phyloP scores from a whole-genome alignment of 106 monocot species.

The Dioscorea alata region DNA sequence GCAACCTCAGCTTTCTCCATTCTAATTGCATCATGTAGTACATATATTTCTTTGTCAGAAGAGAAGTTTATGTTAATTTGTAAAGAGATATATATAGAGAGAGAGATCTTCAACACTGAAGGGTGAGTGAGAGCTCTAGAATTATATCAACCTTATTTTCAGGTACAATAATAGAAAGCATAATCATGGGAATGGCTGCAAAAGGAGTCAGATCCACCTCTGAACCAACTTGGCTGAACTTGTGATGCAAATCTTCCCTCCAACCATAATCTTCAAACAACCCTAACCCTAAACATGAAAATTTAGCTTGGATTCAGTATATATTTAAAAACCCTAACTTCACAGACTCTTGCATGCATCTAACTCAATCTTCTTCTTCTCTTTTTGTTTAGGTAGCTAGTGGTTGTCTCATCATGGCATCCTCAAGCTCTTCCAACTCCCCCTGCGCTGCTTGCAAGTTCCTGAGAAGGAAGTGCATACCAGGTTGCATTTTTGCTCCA shows the following conservation, averaged over 20 bases:
- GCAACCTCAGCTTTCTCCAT: background rate
- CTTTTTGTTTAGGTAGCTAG: background rate
- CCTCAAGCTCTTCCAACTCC: conserved; percentile 17
- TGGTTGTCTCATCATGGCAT: conserved; percentile 5
- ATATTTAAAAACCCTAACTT: too few relatives aligned
- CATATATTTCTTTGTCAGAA: background rate
- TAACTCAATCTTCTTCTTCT: too few relatives aligned
- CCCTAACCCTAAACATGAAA: too few relatives aligned
- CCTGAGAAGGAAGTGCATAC: conserved; percentile 51
- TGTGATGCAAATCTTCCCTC: too few relatives aligned
- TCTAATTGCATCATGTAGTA: background rate
- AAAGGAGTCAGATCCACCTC: too few relatives aligned
- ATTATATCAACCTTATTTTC: too few relatives aligned
- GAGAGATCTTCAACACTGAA: background rate
- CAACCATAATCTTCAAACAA: too few relatives aligned
- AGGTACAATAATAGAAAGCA: background rate
- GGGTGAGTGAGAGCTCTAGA: background rate
- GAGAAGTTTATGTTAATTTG: background rate
- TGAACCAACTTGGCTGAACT: too few relatives aligned
- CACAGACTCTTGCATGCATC: too few relatives aligned
- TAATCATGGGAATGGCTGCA: background rate
- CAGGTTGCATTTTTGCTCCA: conserved; percentile 64
- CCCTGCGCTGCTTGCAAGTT: conserved; percentile 79
- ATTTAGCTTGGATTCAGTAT: too few relatives aligned
- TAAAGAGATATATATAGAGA: background rate